These are phyloP conservation scores for Aspergillus thermomutatus DNA, from an alignment of 2,329 filamentous ascomycete species.

Conservation along the genomic window DNA sequence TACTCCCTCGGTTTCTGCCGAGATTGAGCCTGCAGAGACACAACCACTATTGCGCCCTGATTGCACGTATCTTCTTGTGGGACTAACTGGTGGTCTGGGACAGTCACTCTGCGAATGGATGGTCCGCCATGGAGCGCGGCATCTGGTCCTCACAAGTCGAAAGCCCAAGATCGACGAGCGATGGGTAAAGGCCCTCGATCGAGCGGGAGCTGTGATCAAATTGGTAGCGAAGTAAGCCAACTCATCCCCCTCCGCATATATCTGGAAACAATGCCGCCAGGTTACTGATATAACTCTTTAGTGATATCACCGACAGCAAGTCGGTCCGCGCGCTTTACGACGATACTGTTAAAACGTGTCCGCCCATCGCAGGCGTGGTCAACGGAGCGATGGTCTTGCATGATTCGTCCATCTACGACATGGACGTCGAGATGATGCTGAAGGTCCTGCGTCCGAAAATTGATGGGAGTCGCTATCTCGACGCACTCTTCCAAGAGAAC, in stretches of 20 bases:
- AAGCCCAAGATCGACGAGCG: conserved; percentile 14
- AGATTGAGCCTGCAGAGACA: neutral
- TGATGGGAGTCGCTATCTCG: conserved; percentile 2
- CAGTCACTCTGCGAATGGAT: conserved; percentile 24
- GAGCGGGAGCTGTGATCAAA: neutral
- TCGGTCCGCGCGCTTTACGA: conserved; percentile 8
- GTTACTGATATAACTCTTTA: neutral
- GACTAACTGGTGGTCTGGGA: conserved; percentile 22
- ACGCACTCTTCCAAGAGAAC: neutral
- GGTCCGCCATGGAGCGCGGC: conserved; percentile 17
- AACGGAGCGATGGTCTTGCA: conserved; percentile 36
- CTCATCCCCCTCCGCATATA: no score
- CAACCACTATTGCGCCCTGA: conserved; percentile 9
- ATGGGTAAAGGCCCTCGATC: conserved; percentile 5
- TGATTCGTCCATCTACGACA: conserved; percentile 16
- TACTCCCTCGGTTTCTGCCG: no score
- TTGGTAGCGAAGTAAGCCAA: no score
- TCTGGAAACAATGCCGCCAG: no score
- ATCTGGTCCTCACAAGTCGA: conserved; percentile 24
- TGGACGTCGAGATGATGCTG: neutral
- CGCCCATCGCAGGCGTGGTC: conserved; percentile 31
- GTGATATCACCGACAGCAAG: conserved; percentile 4
- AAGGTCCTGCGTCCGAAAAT: conserved; percentile 5
- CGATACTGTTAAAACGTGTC: conserved; percentile 21
- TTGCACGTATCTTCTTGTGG: conserved; percentile 25